Evolutionary conservation across 495 filamentous ascomycete genomes (phyloP), one percentile per base, ranked within the genome.

Genomic region (Penicillium ucsense): DNA sequence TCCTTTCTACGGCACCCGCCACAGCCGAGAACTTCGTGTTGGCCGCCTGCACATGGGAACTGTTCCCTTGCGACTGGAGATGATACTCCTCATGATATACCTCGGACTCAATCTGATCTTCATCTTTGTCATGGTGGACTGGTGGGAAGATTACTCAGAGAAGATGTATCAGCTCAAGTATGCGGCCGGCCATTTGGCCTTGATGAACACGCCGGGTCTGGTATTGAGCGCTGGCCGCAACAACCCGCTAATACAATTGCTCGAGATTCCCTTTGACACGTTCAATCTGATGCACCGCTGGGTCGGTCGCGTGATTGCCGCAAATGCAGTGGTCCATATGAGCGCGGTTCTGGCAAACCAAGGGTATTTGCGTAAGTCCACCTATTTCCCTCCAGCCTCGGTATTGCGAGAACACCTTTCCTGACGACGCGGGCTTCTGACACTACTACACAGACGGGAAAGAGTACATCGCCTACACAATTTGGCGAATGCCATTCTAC

Each of bases 201-300:
- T 71, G 38, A 62, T 73, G 62, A 73, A 73, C 36, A 56, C 61
- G 5, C 66, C 70, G 0, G 66, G 60, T 6, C 37, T 71, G 44
- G 65, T 72, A 7, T 40, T 73, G 28, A 62, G 64, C 10, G 70
- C 67, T 11, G 67, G 62, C 4, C 63, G 70, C n/a, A 72, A 73
- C 37, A 73, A 73, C 42, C 67, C 65, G 0, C 47, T 73, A 44
- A 56, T 72, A 10, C 45, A 50, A 12, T 32, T 71, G 12, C 38
- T 72, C n/a, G 65, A 64, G 1, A 46, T 72, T 9, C 56, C 60
- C 3, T 72, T 71, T 27, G 67, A 73, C 41, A 57, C 66, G 0
- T 73, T 72, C 56, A 73, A 73, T 43, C 61, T 72, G 8, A 54
- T 73, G 49, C 70, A 73, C 55, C 70, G 70, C 4, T 73, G 70